These are phyloP conservation scores for Bacterosira constricta DNA, from an alignment of 108 stramenopile species.

Conservation along the genomic window DNA sequence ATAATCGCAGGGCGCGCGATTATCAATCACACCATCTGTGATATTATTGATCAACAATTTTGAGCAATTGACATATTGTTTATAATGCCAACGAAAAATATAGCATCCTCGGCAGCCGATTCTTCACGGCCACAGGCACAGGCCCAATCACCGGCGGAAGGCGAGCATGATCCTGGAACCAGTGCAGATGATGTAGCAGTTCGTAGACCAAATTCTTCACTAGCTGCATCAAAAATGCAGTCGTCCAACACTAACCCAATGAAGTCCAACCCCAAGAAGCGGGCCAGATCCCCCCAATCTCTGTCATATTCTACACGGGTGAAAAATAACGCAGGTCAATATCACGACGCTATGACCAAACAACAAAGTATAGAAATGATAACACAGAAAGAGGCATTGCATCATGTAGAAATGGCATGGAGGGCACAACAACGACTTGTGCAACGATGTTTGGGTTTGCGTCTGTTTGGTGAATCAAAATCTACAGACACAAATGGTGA, in stretches of 20 bases:
- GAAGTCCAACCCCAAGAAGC: neutral
- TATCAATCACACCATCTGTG: no score
- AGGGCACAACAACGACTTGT: constrained; percentile 31
- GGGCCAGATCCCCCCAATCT: neutral
- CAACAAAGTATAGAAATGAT: constrained; percentile 20
- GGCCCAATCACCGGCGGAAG: neutral
- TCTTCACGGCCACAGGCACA: no score
- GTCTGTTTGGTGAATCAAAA: neutral
- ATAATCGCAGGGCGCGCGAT: no score
- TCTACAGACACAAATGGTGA: neutral
- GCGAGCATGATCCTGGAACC: neutral
- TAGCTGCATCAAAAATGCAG: neutral
- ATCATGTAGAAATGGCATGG: constrained; percentile 31
- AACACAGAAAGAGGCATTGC: constrained; percentile 14
- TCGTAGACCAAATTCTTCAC: neutral
- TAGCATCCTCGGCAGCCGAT: no score
- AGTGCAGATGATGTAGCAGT: neutral
- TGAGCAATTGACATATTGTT: no score
- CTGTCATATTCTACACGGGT: neutral
- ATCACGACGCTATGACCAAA: neutral
- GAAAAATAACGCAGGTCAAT: neutral
- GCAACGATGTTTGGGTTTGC: constrained; percentile 19
- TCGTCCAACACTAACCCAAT: neutral
- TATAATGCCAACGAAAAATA: no score
- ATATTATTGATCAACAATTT: no score